Base-by-base conservation (phyloP, 495 filamentous ascomycete genomes). In the Aspergillus sclerotioniger region DNA sequence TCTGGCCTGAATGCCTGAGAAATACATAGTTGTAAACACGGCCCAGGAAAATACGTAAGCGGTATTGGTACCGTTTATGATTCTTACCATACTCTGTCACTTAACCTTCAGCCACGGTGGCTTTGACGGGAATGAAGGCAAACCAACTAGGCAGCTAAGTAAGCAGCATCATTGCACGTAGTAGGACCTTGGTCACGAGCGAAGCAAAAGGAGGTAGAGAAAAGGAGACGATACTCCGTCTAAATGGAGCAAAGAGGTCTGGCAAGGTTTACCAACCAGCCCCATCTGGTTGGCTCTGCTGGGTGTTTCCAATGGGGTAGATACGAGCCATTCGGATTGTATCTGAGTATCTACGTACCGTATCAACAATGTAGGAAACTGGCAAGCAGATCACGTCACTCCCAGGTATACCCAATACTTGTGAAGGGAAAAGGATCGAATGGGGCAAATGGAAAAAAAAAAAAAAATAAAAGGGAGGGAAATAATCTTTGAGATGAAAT, bases 41-140 rank as follows among this genome's bases (percentile, higher is more conserved):
- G 37, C 8, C n/a, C 37, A 41, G 37, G 12, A 41, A 3, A 41
- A 41, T 41, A 41, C 37, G 37, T 41, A 41, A 41, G 37, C n/a
- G 3, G 37, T 6, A 41, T 3, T 13, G 10, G 13, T 15, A 37
- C 33, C 8, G 33, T 37, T 37, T 25, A 25, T 25, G 2, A 25
- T 25, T 25, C 2, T 25, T 25, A 25, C 25, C 25, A 25, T 25
- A 25, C 25, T 25, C 25, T 35, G 13, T 12, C n/a, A 15, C 12
- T 41, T 41, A n/a, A 31, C 20, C 29, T 55, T 52, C 62, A 63
- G 66, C 66, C 63, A 68, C 66, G 60, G 66, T 68, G 66, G 66
- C 66, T 68, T 65, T 44, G 54, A 53, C 41, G 45, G 51, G 62
- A 32, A 60, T 59, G 53, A 56, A 51, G 50, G 33, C 51, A 54